These are phyloP conservation scores for Elsinoe arachidis DNA, from an alignment of 2,329 filamentous ascomycete genomes.

Conservation along the genomic window DNA sequence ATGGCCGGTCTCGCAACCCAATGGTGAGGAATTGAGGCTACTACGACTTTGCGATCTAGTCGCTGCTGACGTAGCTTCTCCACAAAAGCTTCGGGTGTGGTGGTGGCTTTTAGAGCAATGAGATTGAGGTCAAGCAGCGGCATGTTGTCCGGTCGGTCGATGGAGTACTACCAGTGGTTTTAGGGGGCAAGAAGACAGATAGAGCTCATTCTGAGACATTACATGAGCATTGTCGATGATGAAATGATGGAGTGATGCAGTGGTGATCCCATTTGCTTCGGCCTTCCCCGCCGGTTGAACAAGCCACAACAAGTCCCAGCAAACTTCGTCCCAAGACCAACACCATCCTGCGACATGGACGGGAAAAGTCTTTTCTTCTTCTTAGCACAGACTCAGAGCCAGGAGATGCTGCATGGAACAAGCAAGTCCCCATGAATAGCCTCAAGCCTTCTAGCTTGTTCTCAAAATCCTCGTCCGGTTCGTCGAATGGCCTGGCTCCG, in stretches of 20 bases:
- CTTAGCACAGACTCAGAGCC: neutral
- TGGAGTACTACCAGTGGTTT: neutral
- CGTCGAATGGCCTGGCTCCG: constrained; percentile 1
- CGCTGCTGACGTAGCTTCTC: constrained; percentile 26
- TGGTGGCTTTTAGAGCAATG: constrained; percentile 31
- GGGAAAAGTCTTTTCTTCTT: neutral
- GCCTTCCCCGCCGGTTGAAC: neutral
- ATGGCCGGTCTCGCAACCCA: constrained; percentile 43
- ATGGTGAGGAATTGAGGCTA: constrained; percentile 36
- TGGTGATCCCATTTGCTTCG: neutral
- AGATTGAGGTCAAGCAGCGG: constrained; percentile 42
- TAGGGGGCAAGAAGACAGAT: neutral
- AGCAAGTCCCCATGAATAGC: neutral
- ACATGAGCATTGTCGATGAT: neutral
- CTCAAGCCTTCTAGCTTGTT: constrained; percentile 10
- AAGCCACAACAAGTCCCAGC: neutral
- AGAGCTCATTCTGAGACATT: neutral
- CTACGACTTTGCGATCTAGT: constrained; percentile 32
- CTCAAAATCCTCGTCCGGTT: constrained; percentile 3
- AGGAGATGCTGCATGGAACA: neutral
- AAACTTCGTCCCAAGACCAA: neutral
- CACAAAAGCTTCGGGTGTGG: constrained; percentile 33
- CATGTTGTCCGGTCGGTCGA: constrained; percentile 29
- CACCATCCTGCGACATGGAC: neutral
- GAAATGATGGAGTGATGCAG: constrained; percentile 5